phyloP scores from a whole-genome alignment of 2,329 filamentous ascomycete genomes.

The Fusarium sp. region DNA sequence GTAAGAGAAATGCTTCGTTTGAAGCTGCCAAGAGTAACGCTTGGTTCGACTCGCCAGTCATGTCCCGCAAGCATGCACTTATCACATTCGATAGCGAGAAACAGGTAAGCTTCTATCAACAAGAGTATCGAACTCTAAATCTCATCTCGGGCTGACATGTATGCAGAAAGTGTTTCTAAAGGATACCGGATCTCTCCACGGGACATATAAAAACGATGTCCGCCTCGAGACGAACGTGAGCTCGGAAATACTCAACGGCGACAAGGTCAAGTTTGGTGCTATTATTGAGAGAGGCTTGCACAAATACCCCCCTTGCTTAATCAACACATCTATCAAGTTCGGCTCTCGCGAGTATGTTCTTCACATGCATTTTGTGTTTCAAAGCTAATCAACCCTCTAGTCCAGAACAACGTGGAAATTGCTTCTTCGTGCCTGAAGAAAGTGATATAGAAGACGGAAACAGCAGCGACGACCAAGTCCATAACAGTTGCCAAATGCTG shows the following conservation, averaged over 20 bases:
- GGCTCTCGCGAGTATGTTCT: constrained; percentile 45
- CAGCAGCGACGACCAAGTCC: constrained; percentile 49
- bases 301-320: constrained; percentile 55
- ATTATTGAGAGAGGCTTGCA: constrained; percentile 53
- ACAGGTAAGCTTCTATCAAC: constrained; percentile 56
- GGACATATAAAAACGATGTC: constrained; percentile 61
- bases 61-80: constrained; percentile 76
- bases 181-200: constrained; percentile 66
- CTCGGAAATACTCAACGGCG: constrained; percentile 46
- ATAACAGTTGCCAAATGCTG: constrained; percentile 48
- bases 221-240: constrained; percentile 33
- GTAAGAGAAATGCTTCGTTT: constrained; percentile 54
- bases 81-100: constrained; percentile 59
- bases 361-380: neutral
- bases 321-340: constrained; percentile 53
- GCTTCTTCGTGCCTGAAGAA: constrained; percentile 61
- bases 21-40: constrained; percentile 65
- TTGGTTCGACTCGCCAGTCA: constrained; percentile 78
- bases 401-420: constrained; percentile 46
- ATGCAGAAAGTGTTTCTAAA: constrained; percentile 59
- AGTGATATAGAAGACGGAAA: constrained; percentile 51
- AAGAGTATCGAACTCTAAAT: neutral
- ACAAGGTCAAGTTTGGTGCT: constrained; percentile 55
- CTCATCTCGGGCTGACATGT: constrained; percentile 39
- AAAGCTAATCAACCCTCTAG: constrained; percentile 43